Evolutionary conservation across 1,284 basidiomycete species (phyloP).

Genomic region (Ganoderma multipileum): DNA sequence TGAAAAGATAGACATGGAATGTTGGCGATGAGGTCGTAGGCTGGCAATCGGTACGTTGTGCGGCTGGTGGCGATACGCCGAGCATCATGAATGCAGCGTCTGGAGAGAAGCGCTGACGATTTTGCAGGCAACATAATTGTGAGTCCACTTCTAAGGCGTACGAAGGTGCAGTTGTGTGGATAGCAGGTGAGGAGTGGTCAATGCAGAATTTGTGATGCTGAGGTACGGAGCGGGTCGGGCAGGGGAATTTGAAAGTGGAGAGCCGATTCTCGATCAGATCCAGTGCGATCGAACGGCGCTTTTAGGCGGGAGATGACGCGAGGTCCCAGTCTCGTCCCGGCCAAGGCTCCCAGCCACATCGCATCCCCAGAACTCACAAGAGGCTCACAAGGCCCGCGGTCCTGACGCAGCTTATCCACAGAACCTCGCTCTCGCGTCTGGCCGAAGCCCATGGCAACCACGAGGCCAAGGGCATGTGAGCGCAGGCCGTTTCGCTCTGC

Average conservation of each 20-base stretch:
- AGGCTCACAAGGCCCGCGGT: neutral
- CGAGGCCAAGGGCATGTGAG: constrained; percentile 3
- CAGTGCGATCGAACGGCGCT: neutral
- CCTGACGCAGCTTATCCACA: neutral
- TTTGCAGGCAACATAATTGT: neutral
- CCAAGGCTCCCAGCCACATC: neutral
- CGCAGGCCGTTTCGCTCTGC: neutral
- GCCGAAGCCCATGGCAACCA: neutral
- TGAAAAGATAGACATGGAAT: neutral
- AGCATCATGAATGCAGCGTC: neutral
- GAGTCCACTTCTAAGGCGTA: neutral
- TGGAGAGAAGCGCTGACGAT: neutral
- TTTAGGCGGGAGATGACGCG: neutral
- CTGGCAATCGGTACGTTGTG: neutral
- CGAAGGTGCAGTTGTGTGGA: neutral
- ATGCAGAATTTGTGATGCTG: neutral
- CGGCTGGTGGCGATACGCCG: neutral
- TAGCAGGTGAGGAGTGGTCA: neutral
- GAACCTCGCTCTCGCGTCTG: neutral
- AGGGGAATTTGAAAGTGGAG: constrained; percentile 5
- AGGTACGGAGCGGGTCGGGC: neutral
- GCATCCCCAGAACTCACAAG: neutral
- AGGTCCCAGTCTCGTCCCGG: neutral
- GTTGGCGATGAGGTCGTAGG: neutral
- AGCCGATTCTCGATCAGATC: constrained; percentile 12